Base-by-base conservation (phyloP, 192 early-diverging fungal species). In the Paraglomus occultum region DNA sequence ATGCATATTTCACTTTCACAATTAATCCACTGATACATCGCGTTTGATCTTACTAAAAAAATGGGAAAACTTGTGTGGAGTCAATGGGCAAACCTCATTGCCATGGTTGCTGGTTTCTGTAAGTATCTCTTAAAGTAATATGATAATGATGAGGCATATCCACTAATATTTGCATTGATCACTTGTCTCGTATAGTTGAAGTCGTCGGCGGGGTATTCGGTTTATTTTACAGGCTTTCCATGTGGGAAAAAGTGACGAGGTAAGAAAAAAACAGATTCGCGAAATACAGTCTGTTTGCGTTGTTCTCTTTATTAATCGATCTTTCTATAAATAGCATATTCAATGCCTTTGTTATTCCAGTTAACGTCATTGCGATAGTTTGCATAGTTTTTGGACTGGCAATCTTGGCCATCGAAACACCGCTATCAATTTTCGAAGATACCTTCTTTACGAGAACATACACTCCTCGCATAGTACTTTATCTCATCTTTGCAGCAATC, bases 11-110 rank as follows among this genome's bases (percentile, higher is more conserved):
- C 31, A 31, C 31, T 31, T 31, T 31, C 31, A 3, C 31, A 31
- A 31, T 31, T 31, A 31, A 31, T 31, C 31, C 31, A 31, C 31
- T 31, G 31, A 31, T 31, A 31, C 3, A 31, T 31, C 31, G 31
- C 31, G 31, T 31, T 31, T 31, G 31, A 31, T 31, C 31, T 3
- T 31, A 31, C 31, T 31, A 4, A 58, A 4, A 59, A 70, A 58
- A 70, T 70, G 67, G 67, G 67, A 49, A 50, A 59, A 49, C 5
- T 49, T 8, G 22, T 70, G 45, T 70, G 67, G 67, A 70, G 46
- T 46, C 53, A 70, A 49, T 70, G 67, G 67, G 67, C 55, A 31
- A 70, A 39, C 14, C 51, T 70, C 17, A 50, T 70, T 0, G 47
- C 54, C 18, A 18, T 70, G 11, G 59, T 57, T 11, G 67, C 67